Evolutionary conservation across 257 asterid species (phyloP).

Genomic region (Ilex asprella): DNA sequence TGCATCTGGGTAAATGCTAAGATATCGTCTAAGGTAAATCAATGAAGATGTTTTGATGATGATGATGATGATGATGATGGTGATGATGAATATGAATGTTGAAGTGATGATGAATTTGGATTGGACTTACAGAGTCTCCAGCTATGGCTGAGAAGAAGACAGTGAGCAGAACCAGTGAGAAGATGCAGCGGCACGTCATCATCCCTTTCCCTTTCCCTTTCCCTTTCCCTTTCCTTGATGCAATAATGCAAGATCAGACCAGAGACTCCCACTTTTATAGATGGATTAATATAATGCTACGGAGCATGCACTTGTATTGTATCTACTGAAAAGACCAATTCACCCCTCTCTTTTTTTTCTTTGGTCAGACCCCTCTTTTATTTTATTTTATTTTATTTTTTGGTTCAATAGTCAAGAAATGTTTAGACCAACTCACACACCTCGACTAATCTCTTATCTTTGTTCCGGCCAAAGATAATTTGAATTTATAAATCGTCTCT

Average conservation of each 20-base stretch:
- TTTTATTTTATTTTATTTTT: no score
- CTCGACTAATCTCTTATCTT: no score
- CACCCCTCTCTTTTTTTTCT: no score
- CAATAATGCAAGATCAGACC: not conserved
- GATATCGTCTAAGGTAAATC: not conserved
- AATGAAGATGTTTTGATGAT: not conserved
- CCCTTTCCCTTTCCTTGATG: not conserved
- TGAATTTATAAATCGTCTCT: no score
- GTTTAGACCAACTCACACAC: no score
- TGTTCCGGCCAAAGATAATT: no score
- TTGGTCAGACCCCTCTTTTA: no score
- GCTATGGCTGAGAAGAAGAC: constrained; percentile 18
- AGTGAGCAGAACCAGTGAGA: constrained; percentile 15
- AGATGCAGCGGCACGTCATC: constrained; percentile 21
- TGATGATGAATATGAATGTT: not conserved
- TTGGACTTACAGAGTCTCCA: constrained; percentile 27
- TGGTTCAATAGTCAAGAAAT: no score
- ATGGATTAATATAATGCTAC: not conserved
- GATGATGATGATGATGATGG: not conserved
- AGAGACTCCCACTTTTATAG: no score
- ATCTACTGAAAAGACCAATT: no score
- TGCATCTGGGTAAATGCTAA: not conserved
- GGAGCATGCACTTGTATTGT: no score
- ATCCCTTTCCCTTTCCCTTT: not conserved
- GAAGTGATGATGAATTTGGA: not conserved